A percentile compares a stretch with the other conserved stretches of the same genome.
Evolutionary conservation across 805 yeast species (phyloP).

Genomic region (Monosporozyma servazzii): DNA sequence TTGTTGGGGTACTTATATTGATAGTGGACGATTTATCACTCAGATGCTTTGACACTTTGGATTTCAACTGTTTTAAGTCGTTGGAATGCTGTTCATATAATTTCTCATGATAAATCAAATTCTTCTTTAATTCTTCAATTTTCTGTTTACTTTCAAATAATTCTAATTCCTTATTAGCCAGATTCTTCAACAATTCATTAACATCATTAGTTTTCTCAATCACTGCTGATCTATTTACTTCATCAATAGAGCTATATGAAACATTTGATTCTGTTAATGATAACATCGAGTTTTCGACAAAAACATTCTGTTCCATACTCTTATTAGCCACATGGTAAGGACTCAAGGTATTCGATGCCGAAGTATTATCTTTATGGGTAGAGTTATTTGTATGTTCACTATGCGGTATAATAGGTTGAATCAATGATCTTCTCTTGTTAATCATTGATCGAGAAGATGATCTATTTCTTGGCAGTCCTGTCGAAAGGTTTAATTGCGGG

Average conservation of each 20-base stretch:
- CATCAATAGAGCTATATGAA: neutral
- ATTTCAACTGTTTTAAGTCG: slow-evolving; percentile 29
- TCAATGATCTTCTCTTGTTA: slow-evolving; percentile 20
- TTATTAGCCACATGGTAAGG: neutral
- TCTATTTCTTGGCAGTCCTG: neutral
- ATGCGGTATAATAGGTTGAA: slow-evolving; percentile 21
- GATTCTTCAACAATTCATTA: slow-evolving; percentile 45
- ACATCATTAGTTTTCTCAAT: slow-evolving; percentile 29
- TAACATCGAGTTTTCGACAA: neutral
- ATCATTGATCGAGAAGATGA: slow-evolving; percentile 9
- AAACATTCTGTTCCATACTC: neutral
- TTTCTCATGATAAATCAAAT: slow-evolving; percentile 42
- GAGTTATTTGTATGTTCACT: slow-evolving; percentile 4
- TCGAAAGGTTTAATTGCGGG: neutral
- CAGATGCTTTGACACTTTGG: slow-evolving; percentile 25
- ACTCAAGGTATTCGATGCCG: neutral
- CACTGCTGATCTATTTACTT: neutral
- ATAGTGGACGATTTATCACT: slow-evolving; percentile 2
- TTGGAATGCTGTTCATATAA: slow-evolving; percentile 35
- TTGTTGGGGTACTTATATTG: neutral
- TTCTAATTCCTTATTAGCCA: slow-evolving; percentile 63
- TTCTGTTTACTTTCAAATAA: slow-evolving; percentile 54
- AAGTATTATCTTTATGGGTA: neutral
- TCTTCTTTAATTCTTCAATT: slow-evolving; percentile 39
- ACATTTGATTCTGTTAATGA: neutral